phyloP scores from a whole-genome alignment of 2,329 filamentous ascomycete species.

The Sporothrix brunneoviolacea region DNA sequence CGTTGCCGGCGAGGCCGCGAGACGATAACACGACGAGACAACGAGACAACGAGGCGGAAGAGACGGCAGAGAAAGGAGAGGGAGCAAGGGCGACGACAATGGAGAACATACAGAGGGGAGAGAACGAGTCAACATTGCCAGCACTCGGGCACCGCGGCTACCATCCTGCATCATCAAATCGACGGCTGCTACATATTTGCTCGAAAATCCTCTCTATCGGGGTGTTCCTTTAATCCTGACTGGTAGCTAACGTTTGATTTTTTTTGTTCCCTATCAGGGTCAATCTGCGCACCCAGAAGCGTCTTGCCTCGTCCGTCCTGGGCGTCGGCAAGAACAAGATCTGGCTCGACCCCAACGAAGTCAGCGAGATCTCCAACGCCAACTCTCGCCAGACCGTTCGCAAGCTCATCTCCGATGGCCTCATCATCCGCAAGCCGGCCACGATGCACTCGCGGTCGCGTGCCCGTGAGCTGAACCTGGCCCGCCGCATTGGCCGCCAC shows the following conservation, averaged over 20 bases:
- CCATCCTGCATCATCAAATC: neutral
- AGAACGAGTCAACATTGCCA: too few relatives aligned
- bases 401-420: constrained; percentile 99
- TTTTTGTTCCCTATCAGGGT: constrained; percentile 60
- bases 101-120: too few relatives aligned
- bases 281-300: constrained; percentile 99
- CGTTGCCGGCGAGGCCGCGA: neutral
- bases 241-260: neutral
- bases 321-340: constrained; percentile 99
- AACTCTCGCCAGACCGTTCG: constrained; percentile 99
- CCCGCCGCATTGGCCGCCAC: constrained; percentile 93
- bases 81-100: too few relatives aligned
- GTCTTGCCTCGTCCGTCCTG: constrained; percentile 96
- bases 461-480: constrained; percentile 89
- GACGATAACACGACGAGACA: neutral
- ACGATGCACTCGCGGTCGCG: constrained; percentile 99
- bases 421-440: constrained; percentile 99
- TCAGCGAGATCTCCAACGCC: constrained; percentile 99
- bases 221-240: too few relatives aligned
- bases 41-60: too few relatives aligned
- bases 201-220: neutral
- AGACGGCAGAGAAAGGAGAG: too few relatives aligned
- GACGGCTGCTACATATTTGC: neutral
- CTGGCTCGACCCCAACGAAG: constrained; percentile 99
- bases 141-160: too few relatives aligned